Evolutionary conservation across 805 yeast genomes (phyloP), one percentile per base, ranked within the genome.

Genomic region (Barnettozyma vustinii): DNA sequence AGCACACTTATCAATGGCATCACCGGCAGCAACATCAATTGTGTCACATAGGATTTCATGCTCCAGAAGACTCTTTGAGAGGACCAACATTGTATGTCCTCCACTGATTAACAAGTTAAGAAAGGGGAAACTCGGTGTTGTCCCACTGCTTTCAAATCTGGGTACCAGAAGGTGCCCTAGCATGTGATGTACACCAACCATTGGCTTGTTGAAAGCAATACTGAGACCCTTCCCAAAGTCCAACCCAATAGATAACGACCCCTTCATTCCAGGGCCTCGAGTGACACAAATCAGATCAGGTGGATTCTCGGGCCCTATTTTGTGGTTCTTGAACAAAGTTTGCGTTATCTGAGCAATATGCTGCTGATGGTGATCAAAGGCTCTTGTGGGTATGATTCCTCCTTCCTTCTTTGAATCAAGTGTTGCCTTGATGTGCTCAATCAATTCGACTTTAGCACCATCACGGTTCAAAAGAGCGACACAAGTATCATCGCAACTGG

Each of bases 191-290:
- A 92, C 96, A 0, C 97, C 98, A 2, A 94, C 71, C 18, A 88
- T 59, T 0, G 97, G 97, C 7, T 71, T 76, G 13, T 76, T 64
- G 84, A 89, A 85, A 0, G 91, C 97, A 0, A 85, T 68, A 1
- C 90, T 70, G 12, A 94, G 69, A 0, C 98, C 99, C 58, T 88
- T 85, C 0, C 96, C 96, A 37, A 88, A 67, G 59, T 87, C 94
- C 21, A 86, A 71, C 1, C 97, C 95, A 0, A 88, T 84, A 9
- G 88, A 76, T 13, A 94, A 70, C 0, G 96, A 84, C 0, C 97
- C 97, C 9, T 82, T 78, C 97, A 94, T 89, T 0, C 99, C 99
- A 0, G 99, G 99, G 0, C 99, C 99, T 55, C 96, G 70, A 0
- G 99, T 94, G 5, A 84, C 96, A 64, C 96, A 86, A 1, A 94